Evolutionary conservation across 148 eudicot genomes (phyloP).

Genomic region (Simmondsia chinensis): DNA sequence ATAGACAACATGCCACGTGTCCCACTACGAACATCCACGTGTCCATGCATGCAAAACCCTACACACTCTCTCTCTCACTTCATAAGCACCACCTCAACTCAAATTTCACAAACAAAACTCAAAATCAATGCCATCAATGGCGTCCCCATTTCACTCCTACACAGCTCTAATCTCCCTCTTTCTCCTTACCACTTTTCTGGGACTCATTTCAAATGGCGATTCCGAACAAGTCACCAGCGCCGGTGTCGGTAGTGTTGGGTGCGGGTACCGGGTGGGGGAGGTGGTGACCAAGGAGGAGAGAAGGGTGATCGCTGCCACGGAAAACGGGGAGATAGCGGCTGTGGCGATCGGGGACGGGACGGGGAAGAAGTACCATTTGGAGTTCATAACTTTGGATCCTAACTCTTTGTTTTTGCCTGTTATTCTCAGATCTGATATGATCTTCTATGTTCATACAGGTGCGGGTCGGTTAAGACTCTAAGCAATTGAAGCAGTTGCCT

Average conservation of each 20-base stretch:
- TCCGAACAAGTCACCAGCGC: no score
- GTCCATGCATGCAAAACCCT: no score
- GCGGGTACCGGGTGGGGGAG: slow-evolving; percentile 20
- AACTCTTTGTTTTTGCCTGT: slow-evolving; percentile 69
- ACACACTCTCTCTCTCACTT: no score
- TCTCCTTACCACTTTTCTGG: no score
- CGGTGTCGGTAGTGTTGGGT: no score
- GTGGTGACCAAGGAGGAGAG: slow-evolving; percentile 42
- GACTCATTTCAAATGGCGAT: not conserved
- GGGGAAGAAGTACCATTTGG: slow-evolving; percentile 45
- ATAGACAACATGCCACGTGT: slow-evolving; percentile 20
- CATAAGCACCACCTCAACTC: no score
- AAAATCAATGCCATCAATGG: no score
- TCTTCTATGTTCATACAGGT: slow-evolving; percentile 79
- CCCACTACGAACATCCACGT: slow-evolving; percentile 19
- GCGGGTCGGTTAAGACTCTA: not conserved
- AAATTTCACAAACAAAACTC: no score
- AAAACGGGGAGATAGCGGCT: slow-evolving; percentile 43
- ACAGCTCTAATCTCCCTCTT: no score
- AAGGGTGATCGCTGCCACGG: slow-evolving; percentile 26
- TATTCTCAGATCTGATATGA: slow-evolving; percentile 64
- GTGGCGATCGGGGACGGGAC: slow-evolving; percentile 33
- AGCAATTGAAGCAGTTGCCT: no score
- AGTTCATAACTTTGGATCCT: slow-evolving; percentile 74
- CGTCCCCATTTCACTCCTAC: no score